Evolutionary conservation across 345 rosid genomes (phyloP).

Genomic region (Gynandropsis gynandra): DNA sequence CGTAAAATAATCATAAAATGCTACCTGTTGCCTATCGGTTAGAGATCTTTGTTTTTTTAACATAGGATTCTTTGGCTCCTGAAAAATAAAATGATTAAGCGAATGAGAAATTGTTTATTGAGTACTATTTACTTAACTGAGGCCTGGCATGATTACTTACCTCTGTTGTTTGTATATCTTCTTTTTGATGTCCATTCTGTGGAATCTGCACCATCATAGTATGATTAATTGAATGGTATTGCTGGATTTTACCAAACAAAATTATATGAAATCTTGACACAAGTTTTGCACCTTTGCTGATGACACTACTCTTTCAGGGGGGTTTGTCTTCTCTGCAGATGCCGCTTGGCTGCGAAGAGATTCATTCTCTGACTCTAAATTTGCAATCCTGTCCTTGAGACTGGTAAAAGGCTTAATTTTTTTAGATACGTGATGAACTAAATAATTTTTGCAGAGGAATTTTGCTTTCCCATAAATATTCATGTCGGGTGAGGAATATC

Average conservation of each 20-base stretch:
- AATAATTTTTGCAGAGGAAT: slow-evolving; percentile 4
- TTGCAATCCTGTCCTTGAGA: slow-evolving; percentile 35
- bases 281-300: slow-evolving; percentile 31
- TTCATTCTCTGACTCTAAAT: slow-evolving; percentile 46
- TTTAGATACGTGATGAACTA: slow-evolving; percentile 8
- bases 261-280: not conserved
- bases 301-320: slow-evolving; percentile 23
- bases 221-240: slow-evolving; percentile 15
- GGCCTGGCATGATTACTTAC: slow-evolving; percentile 21
- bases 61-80: slow-evolving; percentile 35
- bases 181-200: slow-evolving; percentile 37
- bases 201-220: slow-evolving; percentile 29
- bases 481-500: not conserved
- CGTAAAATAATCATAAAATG: slow-evolving; percentile 13
- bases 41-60: slow-evolving; percentile 46
- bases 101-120: slow-evolving; percentile 12
- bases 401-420: slow-evolving; percentile 24
- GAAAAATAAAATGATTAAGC: slow-evolving; percentile 20
- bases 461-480: not conserved
- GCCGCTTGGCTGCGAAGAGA: slow-evolving; percentile 31
- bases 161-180: slow-evolving; percentile 32
- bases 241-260: not conserved
- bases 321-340: slow-evolving; percentile 27
- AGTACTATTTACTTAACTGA: slow-evolving; percentile 13
- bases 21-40: slow-evolving; percentile 52